Percentiles rank a stretch among this genome's conserved stretches.
Conservation (phyloP, 805 yeast genomes). For the Monosporozyma aerobia region DNA sequence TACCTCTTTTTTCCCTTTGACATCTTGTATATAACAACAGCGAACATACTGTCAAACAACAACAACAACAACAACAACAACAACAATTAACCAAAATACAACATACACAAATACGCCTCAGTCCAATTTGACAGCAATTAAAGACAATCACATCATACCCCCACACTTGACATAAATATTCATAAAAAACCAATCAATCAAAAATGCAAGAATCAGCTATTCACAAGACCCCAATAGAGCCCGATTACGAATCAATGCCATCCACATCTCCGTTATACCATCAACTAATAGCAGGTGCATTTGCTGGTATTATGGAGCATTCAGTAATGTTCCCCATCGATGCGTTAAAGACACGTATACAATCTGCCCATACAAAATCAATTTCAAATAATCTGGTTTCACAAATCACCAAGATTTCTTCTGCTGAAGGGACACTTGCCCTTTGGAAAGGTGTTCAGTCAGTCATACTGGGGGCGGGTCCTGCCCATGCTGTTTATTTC, state of each 20-base stretch:
- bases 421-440: constrained; percentile 81
- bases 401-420: constrained; percentile 66
- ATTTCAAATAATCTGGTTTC: constrained; percentile 37
- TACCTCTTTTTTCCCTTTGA: no score
- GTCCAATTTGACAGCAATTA: no score
- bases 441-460: constrained; percentile 93
- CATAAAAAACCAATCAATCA: not conserved
- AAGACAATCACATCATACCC: no score
- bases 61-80: no score
- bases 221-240: constrained; percentile 30
- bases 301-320: constrained; percentile 98
- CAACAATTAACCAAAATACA: no score
- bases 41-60: no score
- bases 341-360: constrained; percentile 93
- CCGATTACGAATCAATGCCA: constrained; percentile 89
- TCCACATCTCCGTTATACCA: constrained; percentile 73
- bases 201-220: constrained; percentile 4
- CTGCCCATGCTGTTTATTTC: constrained; percentile 96
- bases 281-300: constrained; percentile 94
- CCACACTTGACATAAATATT: no score
- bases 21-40: no score
- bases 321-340: constrained; percentile 96
- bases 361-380: constrained; percentile 33
- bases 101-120: no score
- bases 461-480: constrained; percentile 93